Conservation (phyloP, 139 green algal species). For the Closterium sp. region DNA sequence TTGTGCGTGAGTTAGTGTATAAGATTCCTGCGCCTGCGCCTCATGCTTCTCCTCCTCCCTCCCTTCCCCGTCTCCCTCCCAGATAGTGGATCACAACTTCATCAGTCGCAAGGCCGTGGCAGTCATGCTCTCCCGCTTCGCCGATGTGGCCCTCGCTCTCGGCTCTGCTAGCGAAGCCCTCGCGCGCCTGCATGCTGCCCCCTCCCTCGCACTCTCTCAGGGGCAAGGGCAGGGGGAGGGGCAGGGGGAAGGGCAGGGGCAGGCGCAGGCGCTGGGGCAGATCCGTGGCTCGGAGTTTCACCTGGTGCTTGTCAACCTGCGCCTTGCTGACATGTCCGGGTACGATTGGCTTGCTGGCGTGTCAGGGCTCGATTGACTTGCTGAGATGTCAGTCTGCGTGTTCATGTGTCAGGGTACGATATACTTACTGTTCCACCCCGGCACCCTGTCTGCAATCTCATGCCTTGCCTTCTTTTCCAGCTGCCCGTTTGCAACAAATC, state of each 20-base stretch:
- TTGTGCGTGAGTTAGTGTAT: too few species aligned
- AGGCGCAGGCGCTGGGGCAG: background rate
- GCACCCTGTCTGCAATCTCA: too few species aligned
- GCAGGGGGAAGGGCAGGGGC: too few species aligned
- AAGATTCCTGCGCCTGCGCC: too few species aligned
- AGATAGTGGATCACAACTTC: background rate
- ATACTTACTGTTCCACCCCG: too few species aligned
- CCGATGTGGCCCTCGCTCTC: background rate
- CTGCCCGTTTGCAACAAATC: too few species aligned
- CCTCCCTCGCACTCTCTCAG: background rate
- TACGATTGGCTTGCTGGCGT: background rate
- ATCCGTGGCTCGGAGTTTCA: background rate
- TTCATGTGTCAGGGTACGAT: too few species aligned
- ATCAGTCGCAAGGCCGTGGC: background rate
- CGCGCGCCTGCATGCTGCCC: background rate
- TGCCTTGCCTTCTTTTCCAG: too few species aligned
- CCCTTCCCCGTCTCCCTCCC: background rate
- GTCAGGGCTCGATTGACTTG: background rate
- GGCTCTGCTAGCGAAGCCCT: background rate
- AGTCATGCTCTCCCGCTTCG: background rate
- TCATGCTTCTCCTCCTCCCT: too few species aligned
- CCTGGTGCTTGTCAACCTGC: background rate
- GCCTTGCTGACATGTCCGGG: background rate
- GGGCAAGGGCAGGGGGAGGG: background rate
- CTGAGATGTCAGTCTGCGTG: too few species aligned